phyloP scores from a whole-genome alignment of 768 basidiomycete genomes.

The Amanita thiersii region DNA sequence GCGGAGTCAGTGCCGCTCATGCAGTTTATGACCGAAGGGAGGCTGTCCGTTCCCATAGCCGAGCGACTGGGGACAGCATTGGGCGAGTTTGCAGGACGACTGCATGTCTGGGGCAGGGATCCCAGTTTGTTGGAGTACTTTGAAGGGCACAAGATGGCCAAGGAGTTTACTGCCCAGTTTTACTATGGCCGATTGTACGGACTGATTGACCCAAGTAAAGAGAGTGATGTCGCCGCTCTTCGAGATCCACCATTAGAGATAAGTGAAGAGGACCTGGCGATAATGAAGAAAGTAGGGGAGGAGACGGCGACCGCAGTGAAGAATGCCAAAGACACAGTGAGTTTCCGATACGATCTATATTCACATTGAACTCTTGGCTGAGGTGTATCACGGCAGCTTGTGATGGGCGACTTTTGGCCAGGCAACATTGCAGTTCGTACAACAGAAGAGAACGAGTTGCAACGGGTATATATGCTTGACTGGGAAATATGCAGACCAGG shows the following conservation, averaged over 20 bases:
- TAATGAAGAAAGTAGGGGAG: slow-evolving; percentile 16
- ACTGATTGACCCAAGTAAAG: slow-evolving; percentile 22
- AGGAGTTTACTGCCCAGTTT: too few species aligned
- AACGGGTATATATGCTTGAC: slow-evolving; percentile 44
- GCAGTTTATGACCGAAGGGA: slow-evolving; percentile 24
- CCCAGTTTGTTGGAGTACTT: too few species aligned
- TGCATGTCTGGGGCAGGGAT: too few species aligned
- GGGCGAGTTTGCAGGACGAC: too few species aligned
- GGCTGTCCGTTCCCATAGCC: slow-evolving; percentile 21
- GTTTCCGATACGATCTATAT: slow-evolving; percentile 8
- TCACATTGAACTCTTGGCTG: too few species aligned
- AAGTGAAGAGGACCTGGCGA: slow-evolving; percentile 22
- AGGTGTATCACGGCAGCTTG: slow-evolving; percentile 28
- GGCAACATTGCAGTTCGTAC: slow-evolving; percentile 47
- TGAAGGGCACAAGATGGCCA: too few species aligned
- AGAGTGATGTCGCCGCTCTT: slow-evolving; percentile 24
- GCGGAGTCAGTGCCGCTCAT: slow-evolving; percentile 29
- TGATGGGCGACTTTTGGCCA: slow-evolving; percentile 74
- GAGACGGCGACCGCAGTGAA: slow-evolving; percentile 19
- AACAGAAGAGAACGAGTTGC: slow-evolving; percentile 23
- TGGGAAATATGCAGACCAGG: slow-evolving; percentile 61
- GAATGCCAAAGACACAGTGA: slow-evolving; percentile 20
- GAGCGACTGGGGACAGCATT: slow-evolving; percentile 42
- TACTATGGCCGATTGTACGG: slow-evolving; percentile 32
- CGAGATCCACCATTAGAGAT: slow-evolving; percentile 32